Evolutionary conservation across 1,139 yeast species (phyloP), one percentile per base, ranked within the genome.

Genomic region (Pichia sp.): DNA sequence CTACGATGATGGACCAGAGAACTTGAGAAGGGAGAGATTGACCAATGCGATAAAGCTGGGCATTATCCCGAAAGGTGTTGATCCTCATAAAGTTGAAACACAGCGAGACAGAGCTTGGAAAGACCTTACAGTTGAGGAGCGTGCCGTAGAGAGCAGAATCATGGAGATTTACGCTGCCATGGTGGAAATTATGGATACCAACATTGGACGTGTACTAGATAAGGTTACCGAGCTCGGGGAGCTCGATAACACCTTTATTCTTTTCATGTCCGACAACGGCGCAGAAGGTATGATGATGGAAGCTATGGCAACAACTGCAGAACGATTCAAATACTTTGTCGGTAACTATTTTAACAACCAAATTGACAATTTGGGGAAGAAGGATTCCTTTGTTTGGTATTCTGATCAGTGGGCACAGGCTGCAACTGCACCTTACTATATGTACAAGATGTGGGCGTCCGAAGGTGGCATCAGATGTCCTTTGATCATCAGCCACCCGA

Each of bases 361-460:
- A 2, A 51, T 55, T 21, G 72, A 66, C 3, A 73, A 72, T 49
- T 62, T 73, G 40, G 79, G 79, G 5, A 62, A 61, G 25, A 45
- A 47, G 31, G 58, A 72, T 44, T 69, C 76, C 2, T 73, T 70
- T 48, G 66, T 63, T 8, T 68, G 67, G 63, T 74, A 73, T 44
- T 69, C 72, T 2, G 76, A 74, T 40, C 69, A 73, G 48, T 73
- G 79, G 79, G 79, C 79, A 0, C 78, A 73, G 45, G 79, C 78
- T n/a, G 75, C 77, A 6, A 72, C 78, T 14, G 74, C 77, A 3
- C 78, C 78, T 5, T 59, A 66, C 27, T 59, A 64, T 37, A 67
- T 69, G 68, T 70, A 63, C 51, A 73, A 72, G 47, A 60, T 59
- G 58, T 71, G 73, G 68, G 62, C 74, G 1, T 51, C 63, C 7